Evolutionary conservation across 2,329 filamentous ascomycete species (phyloP).

Genomic region (Graphiopsis chlorocephala): DNA sequence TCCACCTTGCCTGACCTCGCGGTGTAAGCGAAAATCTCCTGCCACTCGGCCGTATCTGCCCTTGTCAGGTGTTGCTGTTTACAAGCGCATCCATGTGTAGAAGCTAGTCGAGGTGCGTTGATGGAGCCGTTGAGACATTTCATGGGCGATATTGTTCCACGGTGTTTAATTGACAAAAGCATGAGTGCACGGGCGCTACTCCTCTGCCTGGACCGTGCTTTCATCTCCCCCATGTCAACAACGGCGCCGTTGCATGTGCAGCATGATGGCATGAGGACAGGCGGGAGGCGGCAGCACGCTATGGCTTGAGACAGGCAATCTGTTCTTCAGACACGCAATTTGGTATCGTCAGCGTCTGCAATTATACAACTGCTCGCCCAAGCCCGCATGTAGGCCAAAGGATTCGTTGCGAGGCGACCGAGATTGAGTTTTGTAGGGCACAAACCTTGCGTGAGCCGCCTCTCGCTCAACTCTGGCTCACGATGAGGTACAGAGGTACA

Average conservation of each 20-base stretch:
- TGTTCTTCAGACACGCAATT: conserved; percentile 8
- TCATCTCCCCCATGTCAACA: conserved; percentile 1
- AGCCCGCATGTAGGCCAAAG: neutral
- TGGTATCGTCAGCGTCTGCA: conserved; percentile 6
- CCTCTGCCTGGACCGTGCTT: neutral
- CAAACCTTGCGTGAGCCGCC: conserved; percentile 10
- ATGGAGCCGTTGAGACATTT: conserved; percentile 7
- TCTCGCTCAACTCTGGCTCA: conserved; percentile 3
- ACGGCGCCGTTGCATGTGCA: conserved; percentile 5
- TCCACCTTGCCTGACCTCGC: conserved; percentile 5
- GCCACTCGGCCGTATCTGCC: neutral
- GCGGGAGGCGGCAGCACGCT: conserved; percentile 8
- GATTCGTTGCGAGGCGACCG: conserved; percentile 11
- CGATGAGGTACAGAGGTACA: neutral
- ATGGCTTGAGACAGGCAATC: conserved; percentile 8
- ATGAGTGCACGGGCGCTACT: neutral
- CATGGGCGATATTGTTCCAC: neutral
- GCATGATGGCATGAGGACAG: conserved; percentile 10
- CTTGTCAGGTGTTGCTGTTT: neutral
- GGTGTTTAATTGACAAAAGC: conserved; percentile 3
- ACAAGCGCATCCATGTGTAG: neutral
- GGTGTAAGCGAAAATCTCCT: neutral
- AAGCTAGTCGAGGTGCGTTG: neutral
- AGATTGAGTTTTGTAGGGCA: conserved; percentile 6
- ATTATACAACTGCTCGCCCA: conserved; percentile 12